phyloP scores from a whole-genome alignment of 441 rosid species.

The Aleurites moluccanus region DNA sequence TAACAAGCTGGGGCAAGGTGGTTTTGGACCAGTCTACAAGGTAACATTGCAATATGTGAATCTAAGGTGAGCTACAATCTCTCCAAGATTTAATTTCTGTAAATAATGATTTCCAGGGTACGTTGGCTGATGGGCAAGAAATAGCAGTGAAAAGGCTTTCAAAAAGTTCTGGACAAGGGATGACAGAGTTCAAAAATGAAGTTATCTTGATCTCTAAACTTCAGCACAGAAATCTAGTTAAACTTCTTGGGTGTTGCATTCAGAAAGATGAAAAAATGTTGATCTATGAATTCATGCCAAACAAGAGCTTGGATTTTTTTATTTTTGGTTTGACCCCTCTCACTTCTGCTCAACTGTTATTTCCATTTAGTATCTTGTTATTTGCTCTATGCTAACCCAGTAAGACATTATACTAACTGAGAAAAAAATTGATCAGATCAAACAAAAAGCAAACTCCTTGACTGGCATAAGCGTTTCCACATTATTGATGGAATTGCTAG shows the following conservation, averaged over 20 bases:
- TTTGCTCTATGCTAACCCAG: too few relatives aligned
- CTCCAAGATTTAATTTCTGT: not conserved
- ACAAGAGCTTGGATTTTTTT: not conserved
- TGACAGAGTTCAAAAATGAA: not conserved
- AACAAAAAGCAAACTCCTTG: not conserved
- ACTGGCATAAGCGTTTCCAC: not conserved
- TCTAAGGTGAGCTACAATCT: not conserved
- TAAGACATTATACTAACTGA: too few relatives aligned
- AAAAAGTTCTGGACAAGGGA: not conserved
- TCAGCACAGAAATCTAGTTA: not conserved
- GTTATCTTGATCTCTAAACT: not conserved
- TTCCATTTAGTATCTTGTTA: too few relatives aligned
- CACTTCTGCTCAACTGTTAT: too few relatives aligned
- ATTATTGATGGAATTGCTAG: not conserved
- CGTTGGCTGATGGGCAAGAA: too few relatives aligned
- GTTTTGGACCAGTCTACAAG: conserved; percentile 20
- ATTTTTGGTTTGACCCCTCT: too few relatives aligned
- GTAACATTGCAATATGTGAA: not conserved
- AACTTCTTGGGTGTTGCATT: not conserved
- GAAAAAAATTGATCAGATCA: not conserved
- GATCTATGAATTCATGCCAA: not conserved
- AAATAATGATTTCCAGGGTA: too few relatives aligned
- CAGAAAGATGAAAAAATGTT: not conserved
- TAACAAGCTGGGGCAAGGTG: conserved; percentile 6
- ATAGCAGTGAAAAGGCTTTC: not conserved